phyloP scores from a whole-genome alignment of 2,329 filamentous ascomycete genomes.

The Paraphaeosphaeria sporulosa region DNA sequence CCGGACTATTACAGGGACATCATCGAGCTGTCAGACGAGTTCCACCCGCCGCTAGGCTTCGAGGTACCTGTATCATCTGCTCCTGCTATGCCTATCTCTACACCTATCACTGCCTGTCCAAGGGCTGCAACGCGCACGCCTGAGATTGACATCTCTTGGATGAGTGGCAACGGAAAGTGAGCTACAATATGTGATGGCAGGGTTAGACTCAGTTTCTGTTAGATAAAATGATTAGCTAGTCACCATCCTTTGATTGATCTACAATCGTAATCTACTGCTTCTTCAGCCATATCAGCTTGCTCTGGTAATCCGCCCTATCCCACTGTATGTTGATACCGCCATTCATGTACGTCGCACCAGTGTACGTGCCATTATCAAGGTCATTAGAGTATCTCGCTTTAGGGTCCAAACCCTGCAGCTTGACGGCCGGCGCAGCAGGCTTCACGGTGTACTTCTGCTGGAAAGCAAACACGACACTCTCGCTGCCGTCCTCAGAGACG shows the following conservation, averaged over 20 bases:
- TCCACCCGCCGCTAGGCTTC: neutral
- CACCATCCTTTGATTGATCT: neutral
- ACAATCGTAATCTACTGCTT: constrained; percentile 42
- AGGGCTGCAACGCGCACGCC: neutral
- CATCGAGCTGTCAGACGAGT: neutral
- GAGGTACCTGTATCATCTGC: neutral
- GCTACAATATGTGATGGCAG: neutral
- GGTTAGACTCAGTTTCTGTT: neutral
- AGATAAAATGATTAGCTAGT: neutral
- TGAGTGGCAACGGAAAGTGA: neutral
- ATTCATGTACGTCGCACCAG: constrained; percentile 69
- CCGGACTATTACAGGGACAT: neutral
- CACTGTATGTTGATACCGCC: constrained; percentile 64
- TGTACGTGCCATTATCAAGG: constrained; percentile 61
- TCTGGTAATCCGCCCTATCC: constrained; percentile 61
- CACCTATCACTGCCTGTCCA: neutral
- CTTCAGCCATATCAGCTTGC: constrained; percentile 64
- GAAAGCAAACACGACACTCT: constrained; percentile 67
- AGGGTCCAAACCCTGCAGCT: constrained; percentile 65
- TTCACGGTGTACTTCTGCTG: constrained; percentile 63
- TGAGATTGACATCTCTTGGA: neutral
- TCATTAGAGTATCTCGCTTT: constrained; percentile 60
- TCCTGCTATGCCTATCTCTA: neutral
- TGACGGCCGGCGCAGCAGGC: constrained; percentile 61
- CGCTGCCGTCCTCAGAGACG: constrained; percentile 58